Conservation (phyloP, 2,329 filamentous ascomycete genomes). For the Parastagonospora avenae region DNA sequence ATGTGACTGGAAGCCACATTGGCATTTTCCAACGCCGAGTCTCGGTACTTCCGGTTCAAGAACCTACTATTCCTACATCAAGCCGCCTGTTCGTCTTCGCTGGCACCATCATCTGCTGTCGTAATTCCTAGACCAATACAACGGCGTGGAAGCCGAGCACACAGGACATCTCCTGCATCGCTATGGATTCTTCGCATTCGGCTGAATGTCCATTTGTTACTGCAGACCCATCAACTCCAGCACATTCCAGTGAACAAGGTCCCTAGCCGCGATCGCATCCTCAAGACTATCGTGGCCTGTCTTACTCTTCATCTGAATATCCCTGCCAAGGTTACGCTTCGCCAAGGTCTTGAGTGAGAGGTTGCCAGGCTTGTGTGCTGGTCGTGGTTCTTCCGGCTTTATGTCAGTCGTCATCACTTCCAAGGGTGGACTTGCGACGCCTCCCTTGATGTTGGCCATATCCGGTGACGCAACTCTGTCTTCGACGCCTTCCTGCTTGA, state of each 20-base stretch:
- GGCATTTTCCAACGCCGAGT: too few relatives aligned
- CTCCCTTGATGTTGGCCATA: not conserved
- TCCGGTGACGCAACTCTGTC: too few relatives aligned
- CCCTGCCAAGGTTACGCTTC: constrained; percentile 78
- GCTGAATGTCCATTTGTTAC: too few relatives aligned
- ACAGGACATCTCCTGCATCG: too few relatives aligned
- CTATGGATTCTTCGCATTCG: too few relatives aligned
- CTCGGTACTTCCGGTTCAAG: too few relatives aligned
- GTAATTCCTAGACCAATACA: too few relatives aligned
- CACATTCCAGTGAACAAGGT: constrained; percentile 83
- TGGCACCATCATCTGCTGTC: too few relatives aligned
- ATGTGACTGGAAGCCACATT: too few relatives aligned
- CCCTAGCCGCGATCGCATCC: constrained; percentile 85
- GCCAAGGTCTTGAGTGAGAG: constrained; percentile 74
- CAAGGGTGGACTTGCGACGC: not conserved
- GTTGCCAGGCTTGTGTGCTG: constrained; percentile 5
- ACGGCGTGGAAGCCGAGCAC: too few relatives aligned
- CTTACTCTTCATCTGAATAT: constrained; percentile 76
- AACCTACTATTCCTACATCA: too few relatives aligned
- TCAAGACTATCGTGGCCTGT: constrained; percentile 86
- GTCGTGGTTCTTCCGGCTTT: not conserved
- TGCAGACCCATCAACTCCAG: constrained; percentile 10
- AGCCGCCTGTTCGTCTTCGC: too few relatives aligned
- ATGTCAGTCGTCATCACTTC: not conserved
- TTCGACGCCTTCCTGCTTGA: not conserved